Conservation (phyloP, 2,329 filamentous ascomycete species). For the Pseudogymnoascus sp. region DNA sequence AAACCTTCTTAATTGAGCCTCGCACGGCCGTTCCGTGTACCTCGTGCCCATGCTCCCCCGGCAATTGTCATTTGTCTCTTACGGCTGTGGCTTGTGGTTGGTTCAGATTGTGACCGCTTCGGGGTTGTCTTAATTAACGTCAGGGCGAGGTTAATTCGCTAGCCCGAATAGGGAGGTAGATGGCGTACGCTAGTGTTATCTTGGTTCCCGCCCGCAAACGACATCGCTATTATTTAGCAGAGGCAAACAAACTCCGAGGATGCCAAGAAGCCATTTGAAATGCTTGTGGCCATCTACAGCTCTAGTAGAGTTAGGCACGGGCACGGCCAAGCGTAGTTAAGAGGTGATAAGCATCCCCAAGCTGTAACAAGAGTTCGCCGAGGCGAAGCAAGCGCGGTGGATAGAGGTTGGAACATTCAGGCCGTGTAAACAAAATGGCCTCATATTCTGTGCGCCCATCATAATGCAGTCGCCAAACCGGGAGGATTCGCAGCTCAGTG, state of each 20-base stretch:
- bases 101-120: neutral
- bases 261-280: neutral
- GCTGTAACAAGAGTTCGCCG: too few species aligned
- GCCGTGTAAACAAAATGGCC: too few species aligned
- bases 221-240: neutral
- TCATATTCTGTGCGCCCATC: too few species aligned
- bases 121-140: neutral
- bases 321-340: neutral
- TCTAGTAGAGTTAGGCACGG: neutral
- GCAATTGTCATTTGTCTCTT: neutral
- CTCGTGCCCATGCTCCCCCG: neutral
- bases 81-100: neutral
- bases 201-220: neutral
- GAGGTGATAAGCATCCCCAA: neutral
- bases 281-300: neutral
- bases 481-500: slow-evolving; percentile 22
- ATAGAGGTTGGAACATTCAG: too few species aligned
- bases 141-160: neutral
- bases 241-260: neutral
- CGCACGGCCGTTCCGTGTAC: neutral
- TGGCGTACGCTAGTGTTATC: neutral
- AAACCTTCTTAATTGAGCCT: slow-evolving; percentile 4
- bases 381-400: too few species aligned
- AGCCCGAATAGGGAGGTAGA: neutral
- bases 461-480: slow-evolving; percentile 34